A percentile compares a stretch with the other conserved stretches of the same genome.
phyloP scores from a whole-genome alignment of 176 grass and related monocot species.

The Eremochloa ophiuroides region DNA sequence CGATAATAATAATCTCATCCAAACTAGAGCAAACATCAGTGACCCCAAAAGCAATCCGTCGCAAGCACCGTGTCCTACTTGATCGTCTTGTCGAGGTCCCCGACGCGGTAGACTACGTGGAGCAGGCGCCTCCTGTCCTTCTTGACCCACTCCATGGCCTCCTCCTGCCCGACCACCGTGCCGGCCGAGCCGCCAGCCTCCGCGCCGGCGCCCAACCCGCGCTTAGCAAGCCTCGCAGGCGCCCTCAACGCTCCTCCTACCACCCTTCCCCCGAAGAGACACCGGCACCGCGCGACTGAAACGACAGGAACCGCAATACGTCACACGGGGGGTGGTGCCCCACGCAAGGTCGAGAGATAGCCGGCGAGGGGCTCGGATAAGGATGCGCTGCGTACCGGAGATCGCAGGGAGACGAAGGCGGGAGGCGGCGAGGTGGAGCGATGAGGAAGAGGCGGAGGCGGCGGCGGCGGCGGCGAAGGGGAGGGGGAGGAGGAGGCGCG shows the following conservation, averaged over 20 bases:
- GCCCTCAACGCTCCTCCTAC: slow-evolving; percentile 15
- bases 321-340: neutral
- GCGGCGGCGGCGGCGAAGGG: slow-evolving; percentile 27
- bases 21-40: neutral
- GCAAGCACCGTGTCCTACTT: slow-evolving; percentile 40
- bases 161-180: slow-evolving; percentile 47
- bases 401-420: slow-evolving; percentile 11
- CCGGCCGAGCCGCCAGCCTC: slow-evolving; percentile 34
- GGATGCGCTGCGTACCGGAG: slow-evolving; percentile 17
- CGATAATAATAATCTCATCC: neutral
- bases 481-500: slow-evolving; percentile 36
- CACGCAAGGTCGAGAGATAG: neutral
- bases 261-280: slow-evolving; percentile 36
- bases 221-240: slow-evolving; percentile 41
- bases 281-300: slow-evolving; percentile 48
- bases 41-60: neutral
- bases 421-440: slow-evolving; percentile 19
- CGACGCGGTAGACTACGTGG: slow-evolving; percentile 93
- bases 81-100: slow-evolving; percentile 93
- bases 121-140: slow-evolving; percentile 75
- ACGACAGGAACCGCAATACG: neutral
- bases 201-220: slow-evolving; percentile 25
- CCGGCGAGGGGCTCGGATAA: neutral
- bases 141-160: slow-evolving; percentile 77
- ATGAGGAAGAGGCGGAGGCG: neutral